Evolutionary conservation across 306 rosid species (phyloP).

Genomic region (Canavalia ensiformis): DNA sequence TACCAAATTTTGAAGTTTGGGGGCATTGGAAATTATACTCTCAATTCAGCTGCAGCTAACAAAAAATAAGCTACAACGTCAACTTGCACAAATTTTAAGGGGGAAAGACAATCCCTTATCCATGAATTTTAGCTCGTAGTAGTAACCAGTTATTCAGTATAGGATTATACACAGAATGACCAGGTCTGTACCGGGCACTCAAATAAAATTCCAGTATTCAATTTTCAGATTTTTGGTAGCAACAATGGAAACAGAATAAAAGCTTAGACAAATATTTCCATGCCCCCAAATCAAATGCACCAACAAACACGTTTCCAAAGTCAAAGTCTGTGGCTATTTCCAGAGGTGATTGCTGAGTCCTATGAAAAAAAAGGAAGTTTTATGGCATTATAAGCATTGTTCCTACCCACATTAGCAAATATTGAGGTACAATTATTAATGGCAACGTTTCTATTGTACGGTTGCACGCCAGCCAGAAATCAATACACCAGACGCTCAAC

Average conservation of each 20-base stretch:
- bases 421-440: constrained; percentile 3
- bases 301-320: constrained; percentile 12
- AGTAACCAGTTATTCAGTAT: constrained; percentile 14
- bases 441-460: not conserved
- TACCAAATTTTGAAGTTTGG: not conserved
- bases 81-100: not conserved
- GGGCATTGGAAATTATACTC: not conserved
- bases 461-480: constrained; percentile 41
- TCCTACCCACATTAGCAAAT: not conserved
- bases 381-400: constrained; percentile 7
- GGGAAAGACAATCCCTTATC: constrained; percentile 10
- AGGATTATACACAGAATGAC: constrained; percentile 20
- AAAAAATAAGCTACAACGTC: not conserved
- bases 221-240: not conserved
- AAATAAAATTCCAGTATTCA: not conserved
- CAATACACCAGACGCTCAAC: not conserved
- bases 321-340: constrained; percentile 18
- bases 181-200: not conserved
- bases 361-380: not conserved
- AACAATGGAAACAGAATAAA: constrained; percentile 12
- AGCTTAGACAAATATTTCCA: constrained; percentile 3
- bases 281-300: not conserved
- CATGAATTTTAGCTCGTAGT: constrained; percentile 5
- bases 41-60: not conserved
- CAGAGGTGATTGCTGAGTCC: not conserved